Evolutionary conservation across 768 basidiomycete species (phyloP).

Genomic region (Russula ochroleuca): DNA sequence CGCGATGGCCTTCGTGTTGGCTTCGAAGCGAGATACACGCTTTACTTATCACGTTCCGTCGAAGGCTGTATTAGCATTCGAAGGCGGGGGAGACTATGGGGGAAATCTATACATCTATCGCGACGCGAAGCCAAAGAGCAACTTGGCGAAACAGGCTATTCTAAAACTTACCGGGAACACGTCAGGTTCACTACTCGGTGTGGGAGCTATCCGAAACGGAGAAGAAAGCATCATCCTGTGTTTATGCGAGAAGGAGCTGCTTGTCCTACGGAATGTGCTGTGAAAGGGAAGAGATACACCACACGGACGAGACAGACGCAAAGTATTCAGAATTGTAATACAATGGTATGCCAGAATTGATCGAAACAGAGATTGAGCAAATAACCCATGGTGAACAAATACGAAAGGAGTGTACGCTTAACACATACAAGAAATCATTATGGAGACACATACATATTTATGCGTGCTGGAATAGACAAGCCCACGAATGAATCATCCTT

Average conservation of each 20-base stretch:
- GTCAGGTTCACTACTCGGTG: slow-evolving; percentile 74
- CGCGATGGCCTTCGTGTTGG: slow-evolving; percentile 89
- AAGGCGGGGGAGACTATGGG: slow-evolving; percentile 66
- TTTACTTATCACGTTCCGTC: slow-evolving; percentile 72
- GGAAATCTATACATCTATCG: slow-evolving; percentile 90
- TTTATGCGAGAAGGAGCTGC: slow-evolving; percentile 71
- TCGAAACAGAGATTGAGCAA: slow-evolving; percentile 24
- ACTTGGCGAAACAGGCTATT: slow-evolving; percentile 76
- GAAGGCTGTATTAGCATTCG: slow-evolving; percentile 71
- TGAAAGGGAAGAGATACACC: slow-evolving; percentile 26
- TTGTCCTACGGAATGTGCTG: slow-evolving; percentile 47
- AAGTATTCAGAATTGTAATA: slow-evolving; percentile 27
- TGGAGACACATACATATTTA: slow-evolving; percentile 25
- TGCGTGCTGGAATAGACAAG: slow-evolving; percentile 18
- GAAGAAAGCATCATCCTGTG: slow-evolving; percentile 51
- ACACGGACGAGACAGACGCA: slow-evolving; percentile 20
- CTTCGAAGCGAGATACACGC: slow-evolving; percentile 84
- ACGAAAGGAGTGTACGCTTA: slow-evolving; percentile 21
- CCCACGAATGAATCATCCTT: slow-evolving; percentile 31
- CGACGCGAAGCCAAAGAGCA: slow-evolving; percentile 45
- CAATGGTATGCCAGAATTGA: slow-evolving; percentile 27
- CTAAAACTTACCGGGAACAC: slow-evolving; percentile 66
- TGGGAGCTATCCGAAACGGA: slow-evolving; percentile 46
- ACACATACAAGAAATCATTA: slow-evolving; percentile 27
- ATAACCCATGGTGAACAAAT: slow-evolving; percentile 23